Base-by-base conservation (phyloP, 768 basidiomycete species). In the Mrakia hoshinonis region DNA sequence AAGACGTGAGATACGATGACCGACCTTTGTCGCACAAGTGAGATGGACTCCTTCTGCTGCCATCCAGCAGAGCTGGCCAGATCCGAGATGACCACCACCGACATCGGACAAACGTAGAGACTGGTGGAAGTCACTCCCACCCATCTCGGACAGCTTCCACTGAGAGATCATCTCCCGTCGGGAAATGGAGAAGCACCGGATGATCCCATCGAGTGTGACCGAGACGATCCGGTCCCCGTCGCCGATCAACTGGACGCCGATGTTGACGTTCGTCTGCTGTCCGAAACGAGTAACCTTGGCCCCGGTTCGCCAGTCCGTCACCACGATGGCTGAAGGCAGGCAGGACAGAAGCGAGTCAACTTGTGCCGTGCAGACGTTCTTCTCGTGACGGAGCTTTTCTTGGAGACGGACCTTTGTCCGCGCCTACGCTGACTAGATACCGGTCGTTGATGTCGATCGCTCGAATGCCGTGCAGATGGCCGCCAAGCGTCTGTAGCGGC, bases 131-230 rank as follows among this genome's bases (percentile, higher is more conserved):
- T 92, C 88, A 0, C 84, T 80, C 0, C 80, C 85, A 24, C 87
- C 89, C 54, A 95, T 80, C 72, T 92, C 90, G 2, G 87, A 85
- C 54, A 95, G 82, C 78, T 88, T 92, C 83, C 92, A 93, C 77
- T 93, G 91, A 10, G 89, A 90, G 15, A 94, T 85, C 92, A 95
- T 94, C 79, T 93, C 91, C 73, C 91, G 81, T 39, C 87, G 84
- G 36, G 80, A 85, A 76, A 95, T 95, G 1, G 90, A 92, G 79
- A 93, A 94, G 24, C 91, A 90, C 58, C 92, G 81, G 24, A 94
- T 91, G 49, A 92, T 87, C 1, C 91, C 92, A 79, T 95, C 92
- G 74, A 95, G 91, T 2, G 92, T 94, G 36, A 93, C 89, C 70
- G 91, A 85, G n/a, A 93, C 88, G 26, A 94, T 87, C 39, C 89